Conservation (phyloP, 2,329 filamentous ascomycete genomes). For the Calonectria montana region DNA sequence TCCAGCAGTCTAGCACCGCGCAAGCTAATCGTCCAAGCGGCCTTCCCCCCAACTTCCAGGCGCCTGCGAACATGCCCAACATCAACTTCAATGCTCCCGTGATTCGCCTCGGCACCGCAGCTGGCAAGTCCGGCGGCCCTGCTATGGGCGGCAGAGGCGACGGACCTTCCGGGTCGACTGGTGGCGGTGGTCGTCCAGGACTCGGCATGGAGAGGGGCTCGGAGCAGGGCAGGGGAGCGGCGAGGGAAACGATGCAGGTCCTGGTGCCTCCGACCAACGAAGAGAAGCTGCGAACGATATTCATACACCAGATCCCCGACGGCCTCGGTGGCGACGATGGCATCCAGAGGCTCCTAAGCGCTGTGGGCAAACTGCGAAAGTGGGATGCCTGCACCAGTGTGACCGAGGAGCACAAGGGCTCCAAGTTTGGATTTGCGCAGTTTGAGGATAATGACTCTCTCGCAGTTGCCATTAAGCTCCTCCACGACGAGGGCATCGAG, state of each 20-base stretch:
- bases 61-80: slow-evolving; percentile 91
- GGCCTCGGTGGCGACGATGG: slow-evolving; percentile 81
- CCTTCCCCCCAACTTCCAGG: slow-evolving; percentile 86
- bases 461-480: slow-evolving; percentile 84
- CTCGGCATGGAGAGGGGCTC: slow-evolving; percentile 72
- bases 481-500: slow-evolving; percentile 83
- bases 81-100: slow-evolving; percentile 99
- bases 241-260: slow-evolving; percentile 76
- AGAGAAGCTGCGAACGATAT: slow-evolving; percentile 91
- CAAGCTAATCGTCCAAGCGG: slow-evolving; percentile 84
- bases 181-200: slow-evolving; percentile 57
- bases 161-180: slow-evolving; percentile 36
- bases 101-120: slow-evolving; percentile 88
- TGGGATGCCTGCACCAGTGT: slow-evolving; percentile 81
- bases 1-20: slow-evolving; percentile 78
- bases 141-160: slow-evolving; percentile 58
- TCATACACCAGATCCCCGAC: slow-evolving; percentile 86
- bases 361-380: slow-evolving; percentile 82
- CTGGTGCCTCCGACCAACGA: slow-evolving; percentile 87
- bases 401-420: slow-evolving; percentile 77
- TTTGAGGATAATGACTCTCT: slow-evolving; percentile 93
- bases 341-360: slow-evolving; percentile 80
- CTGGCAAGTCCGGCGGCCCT: slow-evolving; percentile 67
- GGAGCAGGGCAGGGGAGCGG: slow-evolving; percentile 74
- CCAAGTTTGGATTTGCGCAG: slow-evolving; percentile 94